These are phyloP conservation scores for Aureobasidium sp. DNA, from an alignment of 2,329 filamentous ascomycete species.

Conservation along the genomic window DNA sequence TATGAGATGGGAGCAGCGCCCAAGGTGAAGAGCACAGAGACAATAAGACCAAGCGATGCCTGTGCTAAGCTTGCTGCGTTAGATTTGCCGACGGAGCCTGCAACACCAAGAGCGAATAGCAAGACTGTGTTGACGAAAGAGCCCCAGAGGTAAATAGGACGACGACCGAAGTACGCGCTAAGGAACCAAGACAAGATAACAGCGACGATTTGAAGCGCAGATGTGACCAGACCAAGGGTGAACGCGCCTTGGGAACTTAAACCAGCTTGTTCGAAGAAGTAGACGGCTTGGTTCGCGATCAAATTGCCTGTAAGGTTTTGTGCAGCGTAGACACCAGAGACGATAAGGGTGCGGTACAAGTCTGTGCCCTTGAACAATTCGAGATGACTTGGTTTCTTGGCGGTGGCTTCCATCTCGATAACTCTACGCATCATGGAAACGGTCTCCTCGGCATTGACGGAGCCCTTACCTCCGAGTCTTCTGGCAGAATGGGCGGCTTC, in stretches of 20 bases:
- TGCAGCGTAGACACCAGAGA: constrained; percentile 49
- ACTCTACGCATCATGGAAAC: constrained; percentile 53
- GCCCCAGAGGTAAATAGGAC: constrained; percentile 57
- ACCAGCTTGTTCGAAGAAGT: constrained; percentile 56
- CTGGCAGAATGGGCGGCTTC: constrained; percentile 38
- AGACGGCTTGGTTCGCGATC: constrained; percentile 55
- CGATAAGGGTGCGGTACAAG: constrained; percentile 45
- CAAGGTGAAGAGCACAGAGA: constrained; percentile 56
- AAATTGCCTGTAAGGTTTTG: constrained; percentile 56
- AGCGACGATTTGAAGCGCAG: constrained; percentile 52
- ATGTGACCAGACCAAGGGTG: constrained; percentile 55
- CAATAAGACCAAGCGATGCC: constrained; percentile 54
- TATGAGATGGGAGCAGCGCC: constrained; percentile 57
- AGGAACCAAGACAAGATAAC: constrained; percentile 62
- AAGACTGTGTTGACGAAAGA: constrained; percentile 45
- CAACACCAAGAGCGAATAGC: constrained; percentile 51
- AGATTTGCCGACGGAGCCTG: constrained; percentile 39
- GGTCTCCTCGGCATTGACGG: constrained; percentile 45
- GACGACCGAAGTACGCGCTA: constrained; percentile 54
- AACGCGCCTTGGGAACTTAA: constrained; percentile 48
- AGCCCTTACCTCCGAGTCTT: constrained; percentile 40
- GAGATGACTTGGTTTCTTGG: constrained; percentile 39
- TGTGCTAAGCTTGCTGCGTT: constrained; percentile 44
- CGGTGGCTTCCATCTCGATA: constrained; percentile 48
- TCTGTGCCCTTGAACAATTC: constrained; percentile 51